phyloP scores from a whole-genome alignment of 331 rosid genomes.

The Dryas integrifolia region DNA sequence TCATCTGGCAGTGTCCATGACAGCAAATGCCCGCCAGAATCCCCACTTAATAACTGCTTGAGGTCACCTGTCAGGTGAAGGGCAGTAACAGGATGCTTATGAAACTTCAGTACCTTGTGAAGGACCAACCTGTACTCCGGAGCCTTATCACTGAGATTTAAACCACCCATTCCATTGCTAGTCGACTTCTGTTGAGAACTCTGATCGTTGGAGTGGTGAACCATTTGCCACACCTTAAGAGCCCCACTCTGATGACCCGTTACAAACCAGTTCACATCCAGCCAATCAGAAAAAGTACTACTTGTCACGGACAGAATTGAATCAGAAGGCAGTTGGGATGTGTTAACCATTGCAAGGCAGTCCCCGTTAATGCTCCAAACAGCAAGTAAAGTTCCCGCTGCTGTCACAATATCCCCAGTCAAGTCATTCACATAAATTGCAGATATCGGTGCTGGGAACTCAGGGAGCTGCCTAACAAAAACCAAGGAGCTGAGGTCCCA shows the following conservation, averaged over 20 bases:
- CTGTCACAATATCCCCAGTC: constrained; percentile 92
- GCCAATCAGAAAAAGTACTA: constrained; percentile 88
- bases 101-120: constrained; percentile 79
- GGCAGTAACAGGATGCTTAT: constrained; percentile 87
- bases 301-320: constrained; percentile 87
- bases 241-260: constrained; percentile 99
- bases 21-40: constrained; percentile 75
- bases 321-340: constrained; percentile 97
- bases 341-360: constrained; percentile 83
- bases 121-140: constrained; percentile 80
- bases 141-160: constrained; percentile 51
- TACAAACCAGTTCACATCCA: constrained; percentile 88
- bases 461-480: constrained; percentile 93
- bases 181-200: constrained; percentile 57
- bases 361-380: constrained; percentile 98
- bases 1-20: constrained; percentile 94
- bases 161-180: constrained; percentile 41
- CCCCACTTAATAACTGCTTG: constrained; percentile 92
- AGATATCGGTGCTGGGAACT: constrained; percentile 82
- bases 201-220: constrained; percentile 65
- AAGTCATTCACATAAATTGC: constrained; percentile 89
- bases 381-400: constrained; percentile 90
- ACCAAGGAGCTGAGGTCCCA: constrained; percentile 98
- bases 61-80: constrained; percentile 74
- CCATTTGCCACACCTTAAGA: constrained; percentile 96